These are phyloP conservation scores for Dimargaris xerosporica DNA, from an alignment of 192 early-diverging fungal species.

Conservation along the genomic window DNA sequence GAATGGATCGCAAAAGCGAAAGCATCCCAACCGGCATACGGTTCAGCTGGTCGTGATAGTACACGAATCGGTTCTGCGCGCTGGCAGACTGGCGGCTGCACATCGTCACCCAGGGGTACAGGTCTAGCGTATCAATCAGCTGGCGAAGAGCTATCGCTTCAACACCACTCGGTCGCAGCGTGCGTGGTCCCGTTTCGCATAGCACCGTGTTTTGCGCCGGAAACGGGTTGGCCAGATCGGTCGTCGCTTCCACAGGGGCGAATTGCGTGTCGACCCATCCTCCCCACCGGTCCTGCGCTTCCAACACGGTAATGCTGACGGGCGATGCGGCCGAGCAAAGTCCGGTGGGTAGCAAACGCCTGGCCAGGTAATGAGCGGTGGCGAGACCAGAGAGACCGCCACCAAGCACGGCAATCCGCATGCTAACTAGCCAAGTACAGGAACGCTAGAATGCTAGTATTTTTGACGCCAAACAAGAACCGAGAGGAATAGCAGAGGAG, in stretches of 20 bases:
- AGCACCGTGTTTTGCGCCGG: conserved; percentile 25
- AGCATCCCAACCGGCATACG: conserved; percentile 38
- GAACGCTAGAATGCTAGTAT: background rate
- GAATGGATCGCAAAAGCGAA: conserved; percentile 18
- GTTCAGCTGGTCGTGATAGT: conserved; percentile 50
- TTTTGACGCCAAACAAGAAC: background rate
- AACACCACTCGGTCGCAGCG: conserved; percentile 52
- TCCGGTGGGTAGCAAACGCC: conserved; percentile 18
- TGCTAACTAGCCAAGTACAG: background rate
- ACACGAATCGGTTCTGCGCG: conserved; percentile 72
- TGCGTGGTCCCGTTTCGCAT: conserved; percentile 71
- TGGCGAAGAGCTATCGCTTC: conserved; percentile 61
- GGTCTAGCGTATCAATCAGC: conserved; percentile 52
- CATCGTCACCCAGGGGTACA: conserved; percentile 38
- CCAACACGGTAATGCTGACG: conserved; percentile 54
- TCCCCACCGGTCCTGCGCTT: conserved; percentile 50
- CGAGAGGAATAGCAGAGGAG: background rate
- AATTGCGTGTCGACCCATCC: conserved; percentile 74
- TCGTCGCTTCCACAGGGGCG: conserved; percentile 14
- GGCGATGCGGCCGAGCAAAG: conserved; percentile 13
- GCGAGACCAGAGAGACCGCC: conserved; percentile 84
- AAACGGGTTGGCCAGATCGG: background rate
- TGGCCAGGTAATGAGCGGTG: conserved; percentile 62
- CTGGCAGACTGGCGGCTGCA: conserved; percentile 48
- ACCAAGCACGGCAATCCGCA: conserved; percentile 61